Evolutionary conservation across 2,329 filamentous ascomycete species (phyloP).

Genomic region (Cryphonectria naterciae): DNA sequence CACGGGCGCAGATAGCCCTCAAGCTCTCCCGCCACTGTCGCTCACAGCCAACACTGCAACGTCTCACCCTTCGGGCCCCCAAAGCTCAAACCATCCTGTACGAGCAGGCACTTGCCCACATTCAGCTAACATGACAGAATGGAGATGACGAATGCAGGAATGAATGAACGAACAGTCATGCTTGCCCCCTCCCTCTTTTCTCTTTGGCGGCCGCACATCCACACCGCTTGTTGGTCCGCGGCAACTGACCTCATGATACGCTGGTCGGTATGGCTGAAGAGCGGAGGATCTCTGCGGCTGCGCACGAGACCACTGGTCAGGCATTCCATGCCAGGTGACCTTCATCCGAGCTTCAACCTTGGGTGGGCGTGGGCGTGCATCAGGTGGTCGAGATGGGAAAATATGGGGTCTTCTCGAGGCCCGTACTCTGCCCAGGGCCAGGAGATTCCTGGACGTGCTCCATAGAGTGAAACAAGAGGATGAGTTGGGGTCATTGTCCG

Average conservation of each 20-base stretch:
- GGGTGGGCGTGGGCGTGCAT: neutral
- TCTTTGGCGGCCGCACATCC: neutral
- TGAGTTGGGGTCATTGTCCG: neutral
- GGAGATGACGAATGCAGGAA: neutral
- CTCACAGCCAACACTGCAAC: neutral
- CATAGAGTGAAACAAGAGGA: neutral
- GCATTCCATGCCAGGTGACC: neutral
- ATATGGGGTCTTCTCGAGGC: neutral
- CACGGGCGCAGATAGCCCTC: neutral
- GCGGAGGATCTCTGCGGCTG: neutral
- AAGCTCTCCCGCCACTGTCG: neutral
- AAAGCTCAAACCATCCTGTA: neutral
- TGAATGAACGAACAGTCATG: neutral
- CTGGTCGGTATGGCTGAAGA: neutral
- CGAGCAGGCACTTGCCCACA: neutral
- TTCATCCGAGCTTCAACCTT: neutral
- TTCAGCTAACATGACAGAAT: neutral
- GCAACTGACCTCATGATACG: neutral
- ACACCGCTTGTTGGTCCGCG: neutral
- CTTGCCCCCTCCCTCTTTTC: neutral
- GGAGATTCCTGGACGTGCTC: neutral
- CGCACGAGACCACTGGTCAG: neutral
- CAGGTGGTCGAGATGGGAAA: neutral
- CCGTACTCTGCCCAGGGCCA: neutral
- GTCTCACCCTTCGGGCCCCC: neutral